A percentile compares a stretch with the other conserved stretches of the same genome.
Conservation (phyloP, 805 yeast species). For the Hanseniaspora lindneri region DNA sequence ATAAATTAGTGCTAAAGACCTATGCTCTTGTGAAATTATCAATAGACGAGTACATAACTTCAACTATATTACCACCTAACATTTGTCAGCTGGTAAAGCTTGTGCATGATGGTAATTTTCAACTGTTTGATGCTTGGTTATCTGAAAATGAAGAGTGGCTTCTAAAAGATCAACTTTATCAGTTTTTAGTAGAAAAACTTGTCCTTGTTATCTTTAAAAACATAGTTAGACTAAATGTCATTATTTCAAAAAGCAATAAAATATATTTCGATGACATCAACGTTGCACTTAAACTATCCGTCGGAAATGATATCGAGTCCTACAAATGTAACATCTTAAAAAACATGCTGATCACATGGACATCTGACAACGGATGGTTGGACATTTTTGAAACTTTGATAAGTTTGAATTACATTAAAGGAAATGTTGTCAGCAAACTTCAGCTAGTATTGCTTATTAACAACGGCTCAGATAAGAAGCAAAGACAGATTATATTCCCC, state of each 20-base stretch:
- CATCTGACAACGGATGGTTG: constrained; percentile 7
- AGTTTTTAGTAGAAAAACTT: constrained; percentile 34
- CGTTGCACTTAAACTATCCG: background rate
- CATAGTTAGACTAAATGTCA: constrained; percentile 21
- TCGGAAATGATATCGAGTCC: background rate
- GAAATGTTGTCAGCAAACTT: constrained; percentile 4
- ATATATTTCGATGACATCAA: constrained; percentile 22
- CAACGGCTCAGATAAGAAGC: background rate
- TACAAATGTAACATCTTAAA: background rate
- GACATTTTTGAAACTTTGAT: constrained; percentile 13
- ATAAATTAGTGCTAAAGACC: background rate
- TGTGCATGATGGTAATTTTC: constrained; percentile 36
- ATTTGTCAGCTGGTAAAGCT: constrained; percentile 30
- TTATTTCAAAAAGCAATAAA: constrained; percentile 22
- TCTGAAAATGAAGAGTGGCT: constrained; percentile 28
- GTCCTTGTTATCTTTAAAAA: constrained; percentile 36
- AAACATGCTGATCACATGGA: background rate
- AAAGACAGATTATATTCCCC: constrained; percentile 4
- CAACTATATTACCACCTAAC: background rate
- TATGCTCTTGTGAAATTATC: constrained; percentile 1
- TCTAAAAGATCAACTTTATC: constrained; percentile 26
- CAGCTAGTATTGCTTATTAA: constrained; percentile 3
- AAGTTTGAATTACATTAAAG: constrained; percentile 5
- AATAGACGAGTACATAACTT: constrained; percentile 4
- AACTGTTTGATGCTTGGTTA: constrained; percentile 27